phyloP scores from a whole-genome alignment of 352 stramenopile genomes.

The Globisporangium paroecandrum region DNA sequence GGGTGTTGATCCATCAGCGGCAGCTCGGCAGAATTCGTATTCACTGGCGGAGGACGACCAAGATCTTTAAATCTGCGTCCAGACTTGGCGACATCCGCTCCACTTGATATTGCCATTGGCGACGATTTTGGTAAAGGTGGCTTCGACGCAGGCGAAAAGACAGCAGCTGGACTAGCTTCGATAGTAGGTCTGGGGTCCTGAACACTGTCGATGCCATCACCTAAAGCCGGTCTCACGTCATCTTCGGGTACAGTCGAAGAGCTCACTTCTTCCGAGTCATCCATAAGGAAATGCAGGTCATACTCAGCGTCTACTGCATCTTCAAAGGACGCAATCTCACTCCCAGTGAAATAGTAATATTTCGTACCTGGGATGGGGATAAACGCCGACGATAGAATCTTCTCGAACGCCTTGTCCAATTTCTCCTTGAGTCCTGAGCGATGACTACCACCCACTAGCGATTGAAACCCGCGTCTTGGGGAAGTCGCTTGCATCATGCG shows the following conservation, averaged over 20 bases:
- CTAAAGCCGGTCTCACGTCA: neutral
- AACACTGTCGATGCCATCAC: constrained; percentile 1
- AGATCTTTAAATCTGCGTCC: constrained; percentile 15
- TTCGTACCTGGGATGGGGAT: constrained; percentile 66
- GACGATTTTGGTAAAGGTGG: constrained; percentile 17
- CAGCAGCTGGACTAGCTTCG: constrained; percentile 1
- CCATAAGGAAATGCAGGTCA: constrained; percentile 63
- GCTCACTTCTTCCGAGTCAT: constrained; percentile 48
- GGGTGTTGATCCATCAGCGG: constrained; percentile 30
- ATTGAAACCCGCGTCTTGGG: constrained; percentile 16
- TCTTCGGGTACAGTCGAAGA: constrained; percentile 22
- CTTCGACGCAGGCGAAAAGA: constrained; percentile 17
- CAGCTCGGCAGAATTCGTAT: constrained; percentile 24
- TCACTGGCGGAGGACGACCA: constrained; percentile 23
- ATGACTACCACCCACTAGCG: constrained; percentile 40
- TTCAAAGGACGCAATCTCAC: constrained; percentile 50
- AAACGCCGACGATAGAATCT: constrained; percentile 58
- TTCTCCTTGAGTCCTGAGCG: constrained; percentile 53
- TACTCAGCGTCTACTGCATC: constrained; percentile 52
- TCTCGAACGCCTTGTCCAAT: constrained; percentile 71
- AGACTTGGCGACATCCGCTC: neutral
- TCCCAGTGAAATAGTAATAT: constrained; percentile 83
- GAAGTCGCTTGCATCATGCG: constrained; percentile 65
- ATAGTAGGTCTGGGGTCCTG: neutral
- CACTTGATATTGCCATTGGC: neutral